A percentile compares a stretch with the other conserved stretches of the same genome.
Evolutionary conservation across 2,329 filamentous ascomycete species (phyloP).

Genomic region (Ploettnerulaceae sp.): DNA sequence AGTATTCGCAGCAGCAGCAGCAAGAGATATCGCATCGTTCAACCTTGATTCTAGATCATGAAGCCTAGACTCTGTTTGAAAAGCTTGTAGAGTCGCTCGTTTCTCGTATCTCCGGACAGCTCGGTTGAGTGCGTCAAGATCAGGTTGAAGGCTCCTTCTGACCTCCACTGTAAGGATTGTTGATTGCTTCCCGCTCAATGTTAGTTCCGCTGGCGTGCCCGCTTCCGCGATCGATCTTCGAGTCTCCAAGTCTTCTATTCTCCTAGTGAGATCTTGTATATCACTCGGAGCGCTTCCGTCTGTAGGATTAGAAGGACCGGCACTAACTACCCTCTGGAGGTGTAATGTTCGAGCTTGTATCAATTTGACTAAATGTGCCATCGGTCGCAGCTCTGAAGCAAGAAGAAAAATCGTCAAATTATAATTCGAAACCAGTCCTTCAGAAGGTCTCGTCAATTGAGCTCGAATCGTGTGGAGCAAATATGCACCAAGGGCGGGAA

Average conservation of each 20-base stretch:
- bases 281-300: constrained; percentile 32
- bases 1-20: constrained; percentile 61
- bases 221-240: constrained; percentile 42
- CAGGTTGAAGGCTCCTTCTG: constrained; percentile 64
- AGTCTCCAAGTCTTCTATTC: constrained; percentile 65
- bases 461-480: constrained; percentile 75
- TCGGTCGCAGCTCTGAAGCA: constrained; percentile 77
- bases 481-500: constrained; percentile 75
- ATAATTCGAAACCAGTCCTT: constrained; percentile 85
- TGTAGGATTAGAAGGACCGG: constrained; percentile 43
- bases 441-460: constrained; percentile 76
- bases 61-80: constrained; percentile 72
- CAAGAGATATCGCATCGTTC: constrained; percentile 74
- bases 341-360: constrained; percentile 74
- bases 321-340: constrained; percentile 67
- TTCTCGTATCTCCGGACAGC: constrained; percentile 91
- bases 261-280: constrained; percentile 54
- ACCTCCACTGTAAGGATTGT: constrained; percentile 49
- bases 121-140: constrained; percentile 82
- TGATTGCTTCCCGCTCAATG: constrained; percentile 38
- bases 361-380: constrained; percentile 76
- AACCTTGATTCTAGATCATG: constrained; percentile 65
- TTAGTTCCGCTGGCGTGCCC: constrained; percentile 31
- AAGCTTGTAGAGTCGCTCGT: constrained; percentile 67
- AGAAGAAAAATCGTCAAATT: constrained; percentile 89